A percentile compares a stretch with the other conserved stretches of the same genome.
Conservation (phyloP, 441 rosid species). For the Theobroma grandiflorum region DNA sequence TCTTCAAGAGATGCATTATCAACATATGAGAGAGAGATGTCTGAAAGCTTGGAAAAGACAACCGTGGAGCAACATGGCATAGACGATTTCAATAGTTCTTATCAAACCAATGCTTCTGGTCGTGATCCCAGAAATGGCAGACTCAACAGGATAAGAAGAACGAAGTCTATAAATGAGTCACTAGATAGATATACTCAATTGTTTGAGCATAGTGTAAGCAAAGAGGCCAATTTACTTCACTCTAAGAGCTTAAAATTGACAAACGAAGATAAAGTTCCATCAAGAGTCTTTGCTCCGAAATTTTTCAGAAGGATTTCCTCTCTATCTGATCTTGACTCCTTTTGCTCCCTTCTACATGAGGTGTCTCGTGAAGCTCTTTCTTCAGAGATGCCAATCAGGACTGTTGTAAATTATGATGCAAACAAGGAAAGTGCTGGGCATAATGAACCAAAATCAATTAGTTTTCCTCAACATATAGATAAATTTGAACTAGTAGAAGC, state of each 20-base stretch:
- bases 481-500: slow-evolving; percentile 29
- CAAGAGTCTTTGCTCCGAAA: slow-evolving; percentile 37
- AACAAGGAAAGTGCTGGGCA: slow-evolving; percentile 11
- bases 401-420: slow-evolving; percentile 14
- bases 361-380: slow-evolving; percentile 38
- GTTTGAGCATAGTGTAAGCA: slow-evolving; percentile 46
- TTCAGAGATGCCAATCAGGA: slow-evolving; percentile 34
- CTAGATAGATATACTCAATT: slow-evolving; percentile 65
- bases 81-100: slow-evolving; percentile 28
- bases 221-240: slow-evolving; percentile 49
- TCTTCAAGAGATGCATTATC: slow-evolving; percentile 22
- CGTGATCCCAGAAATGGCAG: slow-evolving; percentile 23
- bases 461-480: slow-evolving; percentile 32
- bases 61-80: slow-evolving; percentile 28
- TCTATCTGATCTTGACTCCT: slow-evolving; percentile 72
- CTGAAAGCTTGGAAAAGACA: slow-evolving; percentile 14
- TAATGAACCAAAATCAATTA: slow-evolving; percentile 24
- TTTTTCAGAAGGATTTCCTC: slow-evolving; percentile 80
- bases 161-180: slow-evolving; percentile 58
- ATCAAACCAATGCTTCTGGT: slow-evolving; percentile 30
- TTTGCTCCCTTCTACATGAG: slow-evolving; percentile 57
- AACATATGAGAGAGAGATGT: slow-evolving; percentile 28
- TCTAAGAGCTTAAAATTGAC: slow-evolving; percentile 71
- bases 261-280: slow-evolving; percentile 48
- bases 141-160: slow-evolving; percentile 37